A percentile compares a stretch with the other conserved stretches of the same genome.
These are phyloP conservation scores for Rhodosporidiobolus sp. DNA, from an alignment of 768 basidiomycete genomes.

Conservation along the genomic window DNA sequence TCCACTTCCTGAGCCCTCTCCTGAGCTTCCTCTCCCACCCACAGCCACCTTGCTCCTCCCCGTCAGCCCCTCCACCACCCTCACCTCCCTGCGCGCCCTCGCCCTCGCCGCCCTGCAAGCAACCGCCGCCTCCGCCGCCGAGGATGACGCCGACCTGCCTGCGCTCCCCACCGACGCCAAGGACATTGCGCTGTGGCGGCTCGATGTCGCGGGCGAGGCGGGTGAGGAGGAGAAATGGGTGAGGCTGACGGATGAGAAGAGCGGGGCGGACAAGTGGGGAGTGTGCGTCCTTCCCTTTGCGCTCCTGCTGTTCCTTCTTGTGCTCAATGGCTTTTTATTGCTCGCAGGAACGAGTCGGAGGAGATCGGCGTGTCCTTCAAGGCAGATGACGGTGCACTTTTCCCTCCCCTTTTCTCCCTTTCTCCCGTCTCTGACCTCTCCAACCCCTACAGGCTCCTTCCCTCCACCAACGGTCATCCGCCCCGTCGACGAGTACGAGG, in stretches of 20 bases:
- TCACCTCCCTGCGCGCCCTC: constrained; percentile 9
- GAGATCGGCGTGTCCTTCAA: constrained; percentile 35
- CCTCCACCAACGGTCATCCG: constrained; percentile 15
- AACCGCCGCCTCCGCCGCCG: background rate
- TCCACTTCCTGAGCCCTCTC: background rate
- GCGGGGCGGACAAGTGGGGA: constrained; percentile 34
- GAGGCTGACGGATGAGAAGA: constrained; percentile 32
- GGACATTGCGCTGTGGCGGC: constrained; percentile 37
- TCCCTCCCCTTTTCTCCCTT: background rate
- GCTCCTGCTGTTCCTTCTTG: no score
- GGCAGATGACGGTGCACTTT: constrained; percentile 4
- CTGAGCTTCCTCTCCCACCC: background rate
- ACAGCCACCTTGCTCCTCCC: constrained; percentile 36
- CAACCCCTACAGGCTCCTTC: constrained; percentile 18
- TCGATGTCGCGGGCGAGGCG: background rate
- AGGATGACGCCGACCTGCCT: background rate
- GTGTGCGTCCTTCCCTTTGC: constrained; percentile 19
- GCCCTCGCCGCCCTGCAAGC: constrained; percentile 19
- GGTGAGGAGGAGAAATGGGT: constrained; percentile 28
- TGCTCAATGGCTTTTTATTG: no score
- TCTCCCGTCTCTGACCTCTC: no score
- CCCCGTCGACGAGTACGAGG: constrained; percentile 31
- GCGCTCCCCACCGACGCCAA: background rate
- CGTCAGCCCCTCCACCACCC: constrained; percentile 17
- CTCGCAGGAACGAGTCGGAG: constrained; percentile 3